These are phyloP conservation scores for Papiliotrema fonsecae DNA, from an alignment of 1,284 basidiomycete species.

Conservation along the genomic window DNA sequence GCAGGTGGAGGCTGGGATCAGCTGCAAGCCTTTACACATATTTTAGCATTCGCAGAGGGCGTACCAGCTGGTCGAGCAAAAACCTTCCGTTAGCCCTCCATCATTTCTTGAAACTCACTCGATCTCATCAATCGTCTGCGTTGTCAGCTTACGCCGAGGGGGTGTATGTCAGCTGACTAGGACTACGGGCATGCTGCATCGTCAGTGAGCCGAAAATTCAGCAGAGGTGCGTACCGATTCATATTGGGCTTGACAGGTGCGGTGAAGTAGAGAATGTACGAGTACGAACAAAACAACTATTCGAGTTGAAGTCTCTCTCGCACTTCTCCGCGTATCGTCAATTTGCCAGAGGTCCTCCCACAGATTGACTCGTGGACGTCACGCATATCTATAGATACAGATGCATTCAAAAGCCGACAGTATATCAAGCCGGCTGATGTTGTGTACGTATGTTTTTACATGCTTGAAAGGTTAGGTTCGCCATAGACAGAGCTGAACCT, in stretches of 20 bases:
- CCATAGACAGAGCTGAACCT: no score
- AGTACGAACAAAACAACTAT: no score
- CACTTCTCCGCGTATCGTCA: no score
- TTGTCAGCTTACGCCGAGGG: neutral
- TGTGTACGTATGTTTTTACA: no score
- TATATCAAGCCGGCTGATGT: no score
- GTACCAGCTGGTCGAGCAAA: slow-evolving; percentile 42
- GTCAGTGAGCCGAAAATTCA: neutral
- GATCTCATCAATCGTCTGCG: slow-evolving; percentile 34
- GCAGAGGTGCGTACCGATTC: slow-evolving; percentile 4
- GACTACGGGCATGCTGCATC: slow-evolving; percentile 28
- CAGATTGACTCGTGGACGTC: no score
- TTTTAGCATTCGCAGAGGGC: neutral
- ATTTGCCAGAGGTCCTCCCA: no score
- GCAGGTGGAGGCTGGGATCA: slow-evolving; percentile 37
- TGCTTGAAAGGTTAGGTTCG: no score
- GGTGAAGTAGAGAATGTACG: no score
- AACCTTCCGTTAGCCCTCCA: slow-evolving; percentile 23
- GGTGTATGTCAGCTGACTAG: slow-evolving; percentile 13
- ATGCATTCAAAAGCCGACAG: no score
- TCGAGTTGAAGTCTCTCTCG: no score
- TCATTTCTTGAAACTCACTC: slow-evolving; percentile 17
- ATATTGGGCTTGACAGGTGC: slow-evolving; percentile 4
- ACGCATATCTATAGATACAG: no score
- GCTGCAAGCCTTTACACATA: neutral